These are phyloP conservation scores for Dictyophora rubrovolvata DNA, from an alignment of 768 basidiomycete genomes.

Conservation along the genomic window DNA sequence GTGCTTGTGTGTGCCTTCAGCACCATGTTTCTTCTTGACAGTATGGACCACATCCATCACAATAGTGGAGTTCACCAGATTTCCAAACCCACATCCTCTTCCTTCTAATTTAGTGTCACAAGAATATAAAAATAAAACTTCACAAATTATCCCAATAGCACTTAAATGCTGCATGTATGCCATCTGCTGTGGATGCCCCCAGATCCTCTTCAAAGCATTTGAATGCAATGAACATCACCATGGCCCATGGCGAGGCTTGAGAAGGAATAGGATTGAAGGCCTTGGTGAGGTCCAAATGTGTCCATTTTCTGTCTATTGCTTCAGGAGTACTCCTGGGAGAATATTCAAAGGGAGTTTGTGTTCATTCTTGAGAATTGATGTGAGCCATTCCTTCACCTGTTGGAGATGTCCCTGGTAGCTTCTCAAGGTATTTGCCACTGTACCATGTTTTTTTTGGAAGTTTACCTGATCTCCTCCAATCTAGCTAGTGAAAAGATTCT, in stretches of 20 bases:
- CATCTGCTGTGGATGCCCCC: constrained; percentile 13
- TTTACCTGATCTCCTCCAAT: not conserved
- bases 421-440: not conserved
- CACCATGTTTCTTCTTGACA: constrained; percentile 16
- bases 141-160: constrained; percentile 23
- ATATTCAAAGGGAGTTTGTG: not conserved
- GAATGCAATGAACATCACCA: constrained; percentile 21
- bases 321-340: not conserved
- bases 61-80: constrained; percentile 18
- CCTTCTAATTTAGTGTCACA: constrained; percentile 16
- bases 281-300: not conserved
- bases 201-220: constrained; percentile 22
- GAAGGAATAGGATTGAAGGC: constrained; percentile 23
- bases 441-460: not conserved
- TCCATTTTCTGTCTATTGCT: not conserved
- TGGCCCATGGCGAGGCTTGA: constrained; percentile 16
- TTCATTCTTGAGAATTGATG: not conserved
- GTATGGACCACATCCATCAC: constrained; percentile 18
- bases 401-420: not conserved
- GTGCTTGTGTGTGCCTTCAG: constrained; percentile 18
- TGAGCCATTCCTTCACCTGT: not conserved
- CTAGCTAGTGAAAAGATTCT: not conserved
- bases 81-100: constrained; percentile 18
- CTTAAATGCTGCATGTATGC: constrained; percentile 20
- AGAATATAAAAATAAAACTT: constrained; percentile 12